These are phyloP conservation scores for Zygosaccharomyces gambellarensis DNA, from an alignment of 805 yeast species.

Conservation along the genomic window DNA sequence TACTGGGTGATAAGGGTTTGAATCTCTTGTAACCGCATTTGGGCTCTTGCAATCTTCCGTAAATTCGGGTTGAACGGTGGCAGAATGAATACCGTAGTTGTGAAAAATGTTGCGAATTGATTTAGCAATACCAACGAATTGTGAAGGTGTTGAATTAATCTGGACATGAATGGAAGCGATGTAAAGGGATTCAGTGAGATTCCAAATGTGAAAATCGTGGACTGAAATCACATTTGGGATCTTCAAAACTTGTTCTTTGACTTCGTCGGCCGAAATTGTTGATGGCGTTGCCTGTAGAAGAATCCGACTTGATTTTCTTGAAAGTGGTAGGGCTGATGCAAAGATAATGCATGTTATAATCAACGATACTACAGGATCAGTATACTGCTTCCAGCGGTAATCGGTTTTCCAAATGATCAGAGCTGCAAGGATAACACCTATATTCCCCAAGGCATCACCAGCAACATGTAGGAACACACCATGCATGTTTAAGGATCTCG, in stretches of 20 bases:
- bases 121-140: slow-evolving; percentile 65
- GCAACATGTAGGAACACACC: slow-evolving; percentile 93
- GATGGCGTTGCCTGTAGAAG: slow-evolving; percentile 90
- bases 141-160: slow-evolving; percentile 56
- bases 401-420: slow-evolving; percentile 91
- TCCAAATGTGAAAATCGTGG: slow-evolving; percentile 97
- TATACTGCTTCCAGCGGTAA: slow-evolving; percentile 77
- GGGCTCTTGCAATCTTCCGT: slow-evolving; percentile 32
- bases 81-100: slow-evolving; percentile 81
- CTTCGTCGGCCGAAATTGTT: slow-evolving; percentile 69
- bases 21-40: slow-evolving; percentile 30
- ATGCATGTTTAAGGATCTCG: slow-evolving; percentile 86
- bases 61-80: slow-evolving; percentile 96
- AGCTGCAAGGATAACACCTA: slow-evolving; percentile 89
- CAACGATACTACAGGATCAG: slow-evolving; percentile 83
- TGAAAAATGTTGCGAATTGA: slow-evolving; percentile 76
- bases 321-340: slow-evolving; percentile 85
- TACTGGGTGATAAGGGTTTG: slow-evolving; percentile 8
- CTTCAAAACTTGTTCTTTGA: slow-evolving; percentile 60
- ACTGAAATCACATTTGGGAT: slow-evolving; percentile 75
- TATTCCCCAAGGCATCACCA: slow-evolving; percentile 93
- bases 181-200: slow-evolving; percentile 76
- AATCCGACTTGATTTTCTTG: slow-evolving; percentile 80
- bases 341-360: slow-evolving; percentile 84
- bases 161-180: slow-evolving; percentile 90